Evolutionary conservation across 2,329 filamentous ascomycete species (phyloP).

Genomic region (Cryoendolithus antarcticus): DNA sequence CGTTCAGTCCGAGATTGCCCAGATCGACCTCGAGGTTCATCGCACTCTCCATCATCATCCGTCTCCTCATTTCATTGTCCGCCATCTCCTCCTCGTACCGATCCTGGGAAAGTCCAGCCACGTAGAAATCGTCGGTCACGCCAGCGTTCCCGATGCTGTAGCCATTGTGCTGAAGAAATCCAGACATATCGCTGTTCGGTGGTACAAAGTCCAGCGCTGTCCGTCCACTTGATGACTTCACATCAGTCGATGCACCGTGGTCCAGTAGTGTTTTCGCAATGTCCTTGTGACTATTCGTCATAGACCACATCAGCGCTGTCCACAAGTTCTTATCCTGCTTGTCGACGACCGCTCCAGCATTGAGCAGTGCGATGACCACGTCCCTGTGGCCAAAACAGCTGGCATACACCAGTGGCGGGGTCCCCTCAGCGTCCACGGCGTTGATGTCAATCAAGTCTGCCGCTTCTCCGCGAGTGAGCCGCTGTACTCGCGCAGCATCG

Average conservation of each 20-base stretch:
- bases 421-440: constrained; percentile 83
- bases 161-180: constrained; percentile 86
- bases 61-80: constrained; percentile 84
- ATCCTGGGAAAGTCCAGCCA: constrained; percentile 80
- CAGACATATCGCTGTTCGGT: constrained; percentile 91
- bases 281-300: constrained; percentile 94
- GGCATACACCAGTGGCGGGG: constrained; percentile 91
- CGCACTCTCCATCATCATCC: constrained; percentile 99
- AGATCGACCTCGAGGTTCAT: constrained; percentile 93
- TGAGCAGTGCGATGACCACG: constrained; percentile 71
- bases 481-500: constrained; percentile 67
- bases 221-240: constrained; percentile 85
- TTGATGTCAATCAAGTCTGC: constrained; percentile 73
- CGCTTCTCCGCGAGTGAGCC: constrained; percentile 61
- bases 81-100: constrained; percentile 95
- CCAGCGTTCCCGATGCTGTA: constrained; percentile 77
- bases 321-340: constrained; percentile 92
- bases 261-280: constrained; percentile 90
- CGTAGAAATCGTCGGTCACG: constrained; percentile 80
- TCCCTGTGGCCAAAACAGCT: constrained; percentile 95
- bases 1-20: constrained; percentile 89
- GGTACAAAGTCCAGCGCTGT: constrained; percentile 94
- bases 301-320: constrained; percentile 98
- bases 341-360: constrained; percentile 79
- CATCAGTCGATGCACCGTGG: constrained; percentile 86